Base-by-base conservation (phyloP, 768 basidiomycete species). In the Tulasnella sp. region DNA sequence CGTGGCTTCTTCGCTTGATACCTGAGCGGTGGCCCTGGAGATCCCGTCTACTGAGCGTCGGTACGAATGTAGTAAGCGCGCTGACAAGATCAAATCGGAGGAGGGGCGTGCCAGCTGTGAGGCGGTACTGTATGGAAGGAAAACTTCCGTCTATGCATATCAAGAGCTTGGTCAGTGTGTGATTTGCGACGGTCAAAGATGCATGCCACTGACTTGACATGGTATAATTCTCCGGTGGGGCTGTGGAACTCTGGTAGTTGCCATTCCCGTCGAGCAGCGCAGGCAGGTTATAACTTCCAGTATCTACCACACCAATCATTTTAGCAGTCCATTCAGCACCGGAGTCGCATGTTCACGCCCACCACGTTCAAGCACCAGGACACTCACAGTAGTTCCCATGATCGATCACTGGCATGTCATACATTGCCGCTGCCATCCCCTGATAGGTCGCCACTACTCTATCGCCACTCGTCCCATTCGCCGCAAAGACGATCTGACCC, bases 331-430 rank as follows among this genome's bases (percentile, higher is more conserved):
- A 38, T 15, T 15, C 34, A 38, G 5, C 34, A 15, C 34, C 5
- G 15, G 5, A 38, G 5, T 38, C 15, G 7, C 34, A 38, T 38
- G 5, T 38, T 15, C 5, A 15, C 34, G 34, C 15, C 5, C 15
- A 38, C 46, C 42, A 19, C 42, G 12, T 43, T 19, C 12, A 12
- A 43, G 19, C 12, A 43, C 19, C 42, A 12, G 42, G n/a, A 38
- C 34, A 43, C 57, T 59, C 49, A 59, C 57, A 59, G 57, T 38
- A 49, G 46, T 11, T 27, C 1, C 77, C 78, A 67, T 75, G 72
- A 65, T 82, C 81, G 44, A 83, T 64, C 41, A 81, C 74, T 30
- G 74, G 74, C 61, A 75, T 74, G 60, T 79, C 69, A 64, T 73
- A 75, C 61, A 81, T 69, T n/a, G 70, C 60, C 0, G 69, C 72